phyloP scores from a whole-genome alignment of 2,329 filamentous ascomycete species.

The Fusarium albidum region DNA sequence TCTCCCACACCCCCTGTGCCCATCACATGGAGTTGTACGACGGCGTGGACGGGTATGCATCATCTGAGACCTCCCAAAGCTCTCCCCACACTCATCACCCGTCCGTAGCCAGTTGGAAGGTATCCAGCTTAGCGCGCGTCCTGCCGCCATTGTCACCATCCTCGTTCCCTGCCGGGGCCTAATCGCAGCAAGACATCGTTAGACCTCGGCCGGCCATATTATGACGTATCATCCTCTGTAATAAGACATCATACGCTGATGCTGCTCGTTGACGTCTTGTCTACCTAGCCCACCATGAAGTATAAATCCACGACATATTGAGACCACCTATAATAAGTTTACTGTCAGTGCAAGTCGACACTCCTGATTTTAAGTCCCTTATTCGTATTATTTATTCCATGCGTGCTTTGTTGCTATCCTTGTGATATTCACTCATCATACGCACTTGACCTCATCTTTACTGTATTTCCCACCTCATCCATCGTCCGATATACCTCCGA shows the following conservation, averaged over 20 bases:
- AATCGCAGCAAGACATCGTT: constrained; percentile 7
- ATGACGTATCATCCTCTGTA: constrained; percentile 15
- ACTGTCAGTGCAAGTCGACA: too few species aligned
- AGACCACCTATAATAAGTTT: too few species aligned
- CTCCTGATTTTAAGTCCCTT: too few species aligned
- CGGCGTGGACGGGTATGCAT: too few species aligned
- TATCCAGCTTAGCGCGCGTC: constrained; percentile 19
- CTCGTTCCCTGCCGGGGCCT: constrained; percentile 21
- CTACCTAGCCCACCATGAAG: too few species aligned
- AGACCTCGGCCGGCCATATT: background rate
- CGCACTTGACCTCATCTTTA: background rate
- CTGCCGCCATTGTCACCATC: constrained; percentile 6
- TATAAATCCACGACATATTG: too few species aligned
- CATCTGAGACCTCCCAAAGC: background rate
- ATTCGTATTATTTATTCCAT: too few species aligned
- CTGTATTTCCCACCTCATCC: background rate
- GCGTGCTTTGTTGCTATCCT: too few species aligned
- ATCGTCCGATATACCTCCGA: background rate
- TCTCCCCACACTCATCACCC: constrained; percentile 13
- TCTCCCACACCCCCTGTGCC: too few species aligned
- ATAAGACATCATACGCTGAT: background rate
- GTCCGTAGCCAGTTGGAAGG: constrained; percentile 5
- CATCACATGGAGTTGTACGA: background rate
- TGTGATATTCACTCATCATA: background rate
- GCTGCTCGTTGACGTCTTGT: background rate